A percentile compares a stretch with the other conserved stretches of the same genome.
Conservation (phyloP, 108 stramenopile genomes). For the Cyclotella sp. region DNA sequence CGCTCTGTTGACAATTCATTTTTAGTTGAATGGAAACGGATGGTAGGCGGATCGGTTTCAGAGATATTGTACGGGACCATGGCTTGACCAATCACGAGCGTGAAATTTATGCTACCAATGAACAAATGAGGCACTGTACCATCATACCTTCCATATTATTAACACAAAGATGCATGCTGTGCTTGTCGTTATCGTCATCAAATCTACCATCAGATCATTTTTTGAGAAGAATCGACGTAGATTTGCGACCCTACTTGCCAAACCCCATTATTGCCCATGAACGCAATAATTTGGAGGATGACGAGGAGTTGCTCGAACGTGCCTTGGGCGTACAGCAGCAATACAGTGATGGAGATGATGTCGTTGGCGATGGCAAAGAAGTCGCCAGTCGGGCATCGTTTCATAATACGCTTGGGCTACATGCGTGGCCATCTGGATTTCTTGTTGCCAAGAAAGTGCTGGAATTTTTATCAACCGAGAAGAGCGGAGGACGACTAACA, state of each 20-base stretch:
- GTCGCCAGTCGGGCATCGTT: background rate
- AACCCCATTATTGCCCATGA: background rate
- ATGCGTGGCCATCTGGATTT: slow-evolving; percentile 12
- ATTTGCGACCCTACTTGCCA: slow-evolving; percentile 3
- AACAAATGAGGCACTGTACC: too few relatives aligned
- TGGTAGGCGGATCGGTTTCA: too few relatives aligned
- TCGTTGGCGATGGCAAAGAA: background rate
- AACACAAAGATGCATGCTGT: too few relatives aligned
- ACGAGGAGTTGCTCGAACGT: slow-evolving; percentile 6
- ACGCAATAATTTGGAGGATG: slow-evolving; percentile 6
- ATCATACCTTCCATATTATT: too few relatives aligned
- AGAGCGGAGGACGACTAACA: background rate
- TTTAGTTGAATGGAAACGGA: too few relatives aligned
- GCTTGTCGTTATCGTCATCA: background rate
- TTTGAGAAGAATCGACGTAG: slow-evolving; percentile 2
- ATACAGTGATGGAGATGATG: too few relatives aligned
- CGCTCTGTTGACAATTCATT: too few relatives aligned
- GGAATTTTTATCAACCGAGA: background rate
- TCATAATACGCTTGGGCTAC: slow-evolving; percentile 3
- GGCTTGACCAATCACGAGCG: too few relatives aligned
- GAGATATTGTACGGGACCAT: too few relatives aligned
- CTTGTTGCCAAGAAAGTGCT: background rate
- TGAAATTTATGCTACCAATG: too few relatives aligned
- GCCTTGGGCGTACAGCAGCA: slow-evolving; percentile 1
- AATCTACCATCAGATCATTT: background rate